phyloP scores from a whole-genome alignment of 139 green algal genomes.

The Micromonas commoda region DNA sequence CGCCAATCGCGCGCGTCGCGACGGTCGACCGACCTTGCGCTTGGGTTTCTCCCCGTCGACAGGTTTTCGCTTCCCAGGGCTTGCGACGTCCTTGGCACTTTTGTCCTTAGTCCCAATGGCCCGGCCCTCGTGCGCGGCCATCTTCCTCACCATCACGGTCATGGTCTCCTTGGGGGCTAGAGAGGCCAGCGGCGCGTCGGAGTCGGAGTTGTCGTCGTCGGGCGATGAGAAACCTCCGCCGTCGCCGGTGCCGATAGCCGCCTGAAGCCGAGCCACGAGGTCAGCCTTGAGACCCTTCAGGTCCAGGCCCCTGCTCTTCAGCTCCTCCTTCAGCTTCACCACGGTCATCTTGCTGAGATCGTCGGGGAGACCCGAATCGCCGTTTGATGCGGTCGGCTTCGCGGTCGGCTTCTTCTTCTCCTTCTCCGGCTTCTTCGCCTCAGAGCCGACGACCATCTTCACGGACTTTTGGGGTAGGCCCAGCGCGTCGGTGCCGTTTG shows the following conservation, averaged over 20 bases:
- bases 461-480: conserved; percentile 21
- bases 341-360: not conserved
- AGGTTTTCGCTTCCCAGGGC: too few relatives aligned
- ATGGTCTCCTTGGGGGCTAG: not conserved
- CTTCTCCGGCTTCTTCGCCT: not conserved
- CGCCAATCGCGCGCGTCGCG: too few relatives aligned
- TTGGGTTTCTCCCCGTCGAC: too few relatives aligned
- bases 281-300: not conserved
- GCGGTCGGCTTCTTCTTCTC: not conserved
- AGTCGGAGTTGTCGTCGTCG: not conserved
- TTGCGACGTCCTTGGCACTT: not conserved
- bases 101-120: not conserved
- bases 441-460: not conserved
- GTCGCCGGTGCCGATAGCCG: not conserved
- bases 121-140: not conserved
- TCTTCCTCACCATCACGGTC: not conserved
- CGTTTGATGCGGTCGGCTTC: not conserved
- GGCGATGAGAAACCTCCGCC: not conserved
- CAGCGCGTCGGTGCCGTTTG: conserved; percentile 3
- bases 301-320: not conserved
- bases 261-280: not conserved
- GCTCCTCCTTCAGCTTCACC: not conserved
- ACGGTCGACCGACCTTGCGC: too few relatives aligned
- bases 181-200: too few relatives aligned
- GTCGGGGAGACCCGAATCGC: not conserved